Evolutionary conservation across 495 filamentous ascomycete species (phyloP).

Genomic region (Chaetomium tenue): DNA sequence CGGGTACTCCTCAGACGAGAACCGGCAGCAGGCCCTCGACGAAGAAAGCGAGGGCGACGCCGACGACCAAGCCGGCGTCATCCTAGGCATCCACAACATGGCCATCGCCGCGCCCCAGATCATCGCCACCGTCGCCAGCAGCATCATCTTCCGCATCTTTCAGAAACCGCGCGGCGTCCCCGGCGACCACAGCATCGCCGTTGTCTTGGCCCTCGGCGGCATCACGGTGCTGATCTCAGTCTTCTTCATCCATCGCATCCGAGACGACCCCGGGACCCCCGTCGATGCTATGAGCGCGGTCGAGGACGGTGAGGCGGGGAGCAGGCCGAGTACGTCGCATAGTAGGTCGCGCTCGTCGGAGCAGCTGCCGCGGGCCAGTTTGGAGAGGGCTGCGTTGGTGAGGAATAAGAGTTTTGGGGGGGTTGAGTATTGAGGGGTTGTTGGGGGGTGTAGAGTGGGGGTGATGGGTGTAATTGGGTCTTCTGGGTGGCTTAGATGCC

Average conservation of each 20-base stretch:
- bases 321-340: constrained; percentile 28
- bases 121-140: constrained; percentile 76
- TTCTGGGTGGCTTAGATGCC: background rate
- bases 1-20: constrained; percentile 35
- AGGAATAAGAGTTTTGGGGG: constrained; percentile 50
- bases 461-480: background rate
- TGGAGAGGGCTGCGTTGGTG: constrained; percentile 45
- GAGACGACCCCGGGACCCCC: constrained; percentile 42
- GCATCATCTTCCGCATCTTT: constrained; percentile 72
- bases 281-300: constrained; percentile 39
- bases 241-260: constrained; percentile 57
- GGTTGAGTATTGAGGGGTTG: constrained; percentile 40
- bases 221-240: constrained; percentile 73
- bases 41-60: constrained; percentile 45
- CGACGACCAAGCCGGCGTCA: constrained; percentile 77
- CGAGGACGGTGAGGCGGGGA: constrained; percentile 41
- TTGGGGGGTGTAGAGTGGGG: background rate
- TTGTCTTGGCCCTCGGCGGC: constrained; percentile 79
- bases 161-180: constrained; percentile 80
- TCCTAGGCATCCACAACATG: constrained; percentile 90
- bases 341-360: constrained; percentile 32
- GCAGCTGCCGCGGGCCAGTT: constrained; percentile 41
- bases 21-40: constrained; percentile 23
- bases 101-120: constrained; percentile 85
- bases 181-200: constrained; percentile 81